phyloP scores from a whole-genome alignment of 352 stramenopile species.

The Globisporangium nodosum region DNA sequence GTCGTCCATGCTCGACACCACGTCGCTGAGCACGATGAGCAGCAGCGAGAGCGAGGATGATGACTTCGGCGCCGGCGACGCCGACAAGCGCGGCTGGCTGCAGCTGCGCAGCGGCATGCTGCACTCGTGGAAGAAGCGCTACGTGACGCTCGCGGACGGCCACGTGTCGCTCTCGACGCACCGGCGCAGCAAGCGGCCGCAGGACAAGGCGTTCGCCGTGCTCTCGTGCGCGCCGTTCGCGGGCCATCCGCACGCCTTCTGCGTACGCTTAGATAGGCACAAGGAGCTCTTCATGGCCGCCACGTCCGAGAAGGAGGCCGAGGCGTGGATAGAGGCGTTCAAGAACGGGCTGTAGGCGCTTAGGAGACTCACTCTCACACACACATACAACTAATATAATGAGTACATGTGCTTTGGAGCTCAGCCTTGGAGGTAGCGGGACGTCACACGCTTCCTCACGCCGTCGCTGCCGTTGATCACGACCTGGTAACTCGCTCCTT shows the following conservation, averaged over 20 bases:
- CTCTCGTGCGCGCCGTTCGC: conserved; percentile 37
- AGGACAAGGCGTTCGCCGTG: conserved; percentile 41
- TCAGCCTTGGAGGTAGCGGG: not conserved
- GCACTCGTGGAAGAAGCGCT: conserved; percentile 51
- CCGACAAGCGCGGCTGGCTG: conserved; percentile 44
- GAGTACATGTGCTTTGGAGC: too few relatives aligned
- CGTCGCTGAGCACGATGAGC: conserved; percentile 37
- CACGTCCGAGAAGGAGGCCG: conserved; percentile 32
- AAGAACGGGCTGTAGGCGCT: conserved; percentile 23
- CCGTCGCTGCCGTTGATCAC: not conserved
- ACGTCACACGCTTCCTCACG: too few relatives aligned
- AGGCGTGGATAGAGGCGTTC: conserved; percentile 48
- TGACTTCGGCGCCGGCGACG: not conserved
- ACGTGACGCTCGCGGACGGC: conserved; percentile 37
- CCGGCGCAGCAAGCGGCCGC: conserved; percentile 20
- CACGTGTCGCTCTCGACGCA: conserved; percentile 32
- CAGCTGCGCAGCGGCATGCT: conserved; percentile 32
- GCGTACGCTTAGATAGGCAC: conserved; percentile 44
- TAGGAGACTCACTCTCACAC: not conserved
- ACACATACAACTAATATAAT: not conserved
- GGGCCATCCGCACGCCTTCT: conserved; percentile 35
- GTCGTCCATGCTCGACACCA: conserved; percentile 14
- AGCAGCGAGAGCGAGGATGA: conserved; percentile 38
- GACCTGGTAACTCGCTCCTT: too few relatives aligned
- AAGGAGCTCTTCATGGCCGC: conserved; percentile 50